Conservation (phyloP, 225 moss, liverwort and hornwort species). For the Ulota crispa region DNA sequence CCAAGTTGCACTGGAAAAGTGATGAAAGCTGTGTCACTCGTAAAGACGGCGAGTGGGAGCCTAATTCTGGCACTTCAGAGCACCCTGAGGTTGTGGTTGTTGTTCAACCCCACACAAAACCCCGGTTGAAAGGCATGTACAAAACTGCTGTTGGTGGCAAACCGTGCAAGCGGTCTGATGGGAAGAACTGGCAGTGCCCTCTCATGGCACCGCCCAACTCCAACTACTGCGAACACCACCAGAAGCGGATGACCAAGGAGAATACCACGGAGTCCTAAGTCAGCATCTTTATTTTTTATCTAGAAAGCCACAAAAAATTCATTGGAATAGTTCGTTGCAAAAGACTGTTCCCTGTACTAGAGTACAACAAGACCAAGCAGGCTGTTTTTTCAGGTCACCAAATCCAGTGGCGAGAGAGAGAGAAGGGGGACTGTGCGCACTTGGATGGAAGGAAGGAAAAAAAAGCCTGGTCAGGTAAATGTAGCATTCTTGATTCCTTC, state of each 20-base stretch:
- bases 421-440: constrained; percentile 28
- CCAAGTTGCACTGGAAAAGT: constrained; percentile 34
- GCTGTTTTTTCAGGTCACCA: constrained; percentile 27
- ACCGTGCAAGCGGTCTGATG: constrained; percentile 63
- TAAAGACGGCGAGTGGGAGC: constrained; percentile 44
- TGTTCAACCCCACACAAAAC: constrained; percentile 46
- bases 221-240: constrained; percentile 62
- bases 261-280: constrained; percentile 30
- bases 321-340: constrained; percentile 43
- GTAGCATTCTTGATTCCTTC: constrained; percentile 58
- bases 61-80: constrained; percentile 20
- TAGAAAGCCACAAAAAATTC: constrained; percentile 18
- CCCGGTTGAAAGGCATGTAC: constrained; percentile 54
- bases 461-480: constrained; percentile 26
- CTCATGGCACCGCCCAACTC: constrained; percentile 51
- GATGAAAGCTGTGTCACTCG: constrained; percentile 42
- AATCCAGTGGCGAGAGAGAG: constrained; percentile 23
- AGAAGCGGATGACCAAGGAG: constrained; percentile 58
- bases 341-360: constrained; percentile 47
- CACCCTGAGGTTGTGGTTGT: constrained; percentile 28
- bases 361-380: constrained; percentile 39
- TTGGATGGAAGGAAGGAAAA: neutral
- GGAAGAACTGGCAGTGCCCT: constrained; percentile 70
- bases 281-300: too few relatives aligned
- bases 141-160: constrained; percentile 53